These are phyloP conservation scores for Petrea volubilis DNA, from an alignment of 257 asterid genomes.

Conservation along the genomic window DNA sequence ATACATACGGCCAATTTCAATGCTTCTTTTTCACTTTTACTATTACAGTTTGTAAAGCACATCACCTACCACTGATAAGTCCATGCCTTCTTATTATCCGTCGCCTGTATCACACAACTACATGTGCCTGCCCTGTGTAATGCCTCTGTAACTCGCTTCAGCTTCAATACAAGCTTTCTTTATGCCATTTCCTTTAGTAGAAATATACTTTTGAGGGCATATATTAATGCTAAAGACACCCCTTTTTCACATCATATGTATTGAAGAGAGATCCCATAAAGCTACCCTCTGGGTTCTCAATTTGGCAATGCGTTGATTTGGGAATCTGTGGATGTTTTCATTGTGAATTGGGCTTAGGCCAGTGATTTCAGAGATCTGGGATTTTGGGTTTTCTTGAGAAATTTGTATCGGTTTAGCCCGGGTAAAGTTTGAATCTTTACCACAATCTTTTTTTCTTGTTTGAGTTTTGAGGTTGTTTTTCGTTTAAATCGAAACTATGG, in stretches of 20 bases:
- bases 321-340: background rate
- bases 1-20: background rate
- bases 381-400: background rate
- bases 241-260: background rate
- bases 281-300: background rate
- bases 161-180: constrained; percentile 28
- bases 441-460: background rate
- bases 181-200: background rate
- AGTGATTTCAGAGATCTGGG: constrained; percentile 32
- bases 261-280: background rate
- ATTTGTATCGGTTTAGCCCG: background rate
- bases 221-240: background rate
- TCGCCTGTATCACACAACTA: constrained; percentile 28
- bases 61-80: constrained; percentile 45
- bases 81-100: constrained; percentile 39
- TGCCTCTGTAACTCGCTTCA: constrained; percentile 23
- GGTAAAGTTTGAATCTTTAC: constrained; percentile 35
- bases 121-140: constrained; percentile 33
- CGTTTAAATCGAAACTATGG: background rate
- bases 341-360: constrained; percentile 5
- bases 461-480: background rate
- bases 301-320: constrained; percentile 23
- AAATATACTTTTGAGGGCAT: background rate
- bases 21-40: constrained; percentile 32
- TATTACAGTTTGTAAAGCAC: constrained; percentile 22